phyloP scores from a whole-genome alignment of 345 rosid species.

The Boechera divaricarpa region DNA sequence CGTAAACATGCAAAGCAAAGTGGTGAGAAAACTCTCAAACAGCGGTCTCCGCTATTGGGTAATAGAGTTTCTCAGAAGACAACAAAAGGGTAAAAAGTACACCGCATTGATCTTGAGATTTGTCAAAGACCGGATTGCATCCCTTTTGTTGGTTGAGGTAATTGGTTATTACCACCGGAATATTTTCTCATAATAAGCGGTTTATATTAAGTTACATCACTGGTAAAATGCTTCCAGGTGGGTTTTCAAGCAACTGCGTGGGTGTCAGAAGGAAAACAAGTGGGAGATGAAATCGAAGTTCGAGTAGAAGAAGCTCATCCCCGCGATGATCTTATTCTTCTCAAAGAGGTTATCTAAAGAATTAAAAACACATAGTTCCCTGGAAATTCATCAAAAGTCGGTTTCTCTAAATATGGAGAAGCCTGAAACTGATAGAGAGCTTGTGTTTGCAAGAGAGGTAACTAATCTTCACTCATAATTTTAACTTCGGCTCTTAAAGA shows the following conservation, averaged over 20 bases:
- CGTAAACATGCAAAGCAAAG: slow-evolving; percentile 65
- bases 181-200: background rate
- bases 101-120: slow-evolving; percentile 79
- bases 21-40: slow-evolving; percentile 63
- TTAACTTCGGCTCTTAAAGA: background rate
- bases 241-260: slow-evolving; percentile 80
- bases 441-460: slow-evolving; percentile 43
- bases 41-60: slow-evolving; percentile 89
- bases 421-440: slow-evolving; percentile 22
- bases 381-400: slow-evolving; percentile 19
- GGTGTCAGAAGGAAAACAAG: slow-evolving; percentile 74
- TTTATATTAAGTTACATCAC: background rate
- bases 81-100: slow-evolving; percentile 70
- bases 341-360: slow-evolving; percentile 63
- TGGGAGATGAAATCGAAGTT: slow-evolving; percentile 88
- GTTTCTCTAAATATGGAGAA: slow-evolving; percentile 32
- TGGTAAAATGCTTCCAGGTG: slow-evolving; percentile 56
- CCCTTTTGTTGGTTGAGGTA: slow-evolving; percentile 81
- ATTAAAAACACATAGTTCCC: slow-evolving; percentile 13
- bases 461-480: slow-evolving; percentile 9
- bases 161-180: slow-evolving; percentile 10
- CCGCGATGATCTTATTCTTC: slow-evolving; percentile 68
- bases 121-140: slow-evolving; percentile 82
- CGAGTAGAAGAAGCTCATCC: slow-evolving; percentile 86
- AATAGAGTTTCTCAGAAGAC: slow-evolving; percentile 77